A percentile compares a stretch with the other conserved stretches of the same genome.
These are phyloP conservation scores for Aegilops sharonensis DNA, from an alignment of 176 grass and related monocot genomes.

Conservation along the genomic window DNA sequence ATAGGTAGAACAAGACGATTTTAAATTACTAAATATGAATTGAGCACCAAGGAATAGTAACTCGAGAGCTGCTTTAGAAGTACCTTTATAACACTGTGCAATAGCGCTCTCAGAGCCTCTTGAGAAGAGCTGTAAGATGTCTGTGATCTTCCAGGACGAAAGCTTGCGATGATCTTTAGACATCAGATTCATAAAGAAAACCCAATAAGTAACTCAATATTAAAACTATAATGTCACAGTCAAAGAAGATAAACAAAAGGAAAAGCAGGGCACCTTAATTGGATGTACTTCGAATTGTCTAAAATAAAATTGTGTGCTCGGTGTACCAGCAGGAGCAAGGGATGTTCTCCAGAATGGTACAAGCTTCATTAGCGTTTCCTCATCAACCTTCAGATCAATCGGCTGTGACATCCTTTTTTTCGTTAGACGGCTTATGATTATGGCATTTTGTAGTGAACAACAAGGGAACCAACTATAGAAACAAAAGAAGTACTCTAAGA, in stretches of 20 bases:
- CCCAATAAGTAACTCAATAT: not conserved
- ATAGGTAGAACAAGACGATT: not conserved
- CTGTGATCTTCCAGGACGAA: constrained; percentile 62
- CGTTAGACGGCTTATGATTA: constrained; percentile 33
- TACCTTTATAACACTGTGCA: constrained; percentile 84
- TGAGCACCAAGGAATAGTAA: constrained; percentile 1
- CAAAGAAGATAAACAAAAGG: constrained; percentile 29
- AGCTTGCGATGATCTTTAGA: constrained; percentile 76
- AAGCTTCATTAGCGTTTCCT: constrained; percentile 89
- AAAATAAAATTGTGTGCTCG: constrained; percentile 73
- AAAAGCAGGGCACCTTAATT: constrained; percentile 62
- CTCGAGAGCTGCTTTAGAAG: constrained; percentile 19
- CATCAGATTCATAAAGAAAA: constrained; percentile 36
- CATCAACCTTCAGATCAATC: constrained; percentile 79
- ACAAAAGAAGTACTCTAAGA: not conserved
- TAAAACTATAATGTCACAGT: constrained; percentile 13
- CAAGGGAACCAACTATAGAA: not conserved
- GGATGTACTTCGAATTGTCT: constrained; percentile 88
- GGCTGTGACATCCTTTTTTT: constrained; percentile 49
- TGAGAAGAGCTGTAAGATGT: constrained; percentile 76
- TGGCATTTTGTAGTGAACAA: constrained; percentile 17
- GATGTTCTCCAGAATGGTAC: constrained; percentile 88
- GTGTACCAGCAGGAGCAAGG: constrained; percentile 49
- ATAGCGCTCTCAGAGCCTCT: constrained; percentile 72
- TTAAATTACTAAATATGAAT: not conserved